These are phyloP conservation scores for Rhododendron vialii DNA, from an alignment of 148 eudicot genomes.

Conservation along the genomic window DNA sequence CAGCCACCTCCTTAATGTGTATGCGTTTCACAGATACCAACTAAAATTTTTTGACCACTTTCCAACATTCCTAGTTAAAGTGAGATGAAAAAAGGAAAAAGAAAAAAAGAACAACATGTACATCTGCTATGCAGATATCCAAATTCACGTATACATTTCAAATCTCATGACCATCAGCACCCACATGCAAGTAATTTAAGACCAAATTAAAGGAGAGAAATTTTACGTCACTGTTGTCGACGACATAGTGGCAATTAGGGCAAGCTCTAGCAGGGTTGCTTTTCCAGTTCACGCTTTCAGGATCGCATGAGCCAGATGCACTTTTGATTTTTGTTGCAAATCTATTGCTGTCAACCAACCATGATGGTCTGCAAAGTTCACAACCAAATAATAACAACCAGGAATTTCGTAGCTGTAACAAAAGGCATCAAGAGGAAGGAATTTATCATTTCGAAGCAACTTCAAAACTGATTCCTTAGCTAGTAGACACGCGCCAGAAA, in stretches of 20 bases:
- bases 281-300: constrained; percentile 54
- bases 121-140: background rate
- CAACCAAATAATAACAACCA: background rate
- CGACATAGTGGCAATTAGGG: constrained; percentile 69
- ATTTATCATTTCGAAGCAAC: background rate
- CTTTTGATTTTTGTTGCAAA: constrained; percentile 84
- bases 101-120: background rate
- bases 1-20: background rate
- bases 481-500: background rate
- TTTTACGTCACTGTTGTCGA: constrained; percentile 81
- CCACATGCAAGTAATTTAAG: background rate
- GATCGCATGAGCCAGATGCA: constrained; percentile 58
- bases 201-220: constrained; percentile 20
- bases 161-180: background rate
- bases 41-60: background rate
- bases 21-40: background rate
- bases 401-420: background rate
- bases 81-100: background rate
- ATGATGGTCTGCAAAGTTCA: constrained; percentile 61
- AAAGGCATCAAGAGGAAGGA: background rate
- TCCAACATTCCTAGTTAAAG: background rate
- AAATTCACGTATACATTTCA: background rate
- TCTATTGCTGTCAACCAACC: constrained; percentile 90
- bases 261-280: constrained; percentile 89
- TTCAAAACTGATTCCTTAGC: background rate